Percentiles rank a stretch among this genome's conserved stretches.
phyloP scores from a whole-genome alignment of 805 yeast genomes.

The Blastobotrys muscicola region DNA sequence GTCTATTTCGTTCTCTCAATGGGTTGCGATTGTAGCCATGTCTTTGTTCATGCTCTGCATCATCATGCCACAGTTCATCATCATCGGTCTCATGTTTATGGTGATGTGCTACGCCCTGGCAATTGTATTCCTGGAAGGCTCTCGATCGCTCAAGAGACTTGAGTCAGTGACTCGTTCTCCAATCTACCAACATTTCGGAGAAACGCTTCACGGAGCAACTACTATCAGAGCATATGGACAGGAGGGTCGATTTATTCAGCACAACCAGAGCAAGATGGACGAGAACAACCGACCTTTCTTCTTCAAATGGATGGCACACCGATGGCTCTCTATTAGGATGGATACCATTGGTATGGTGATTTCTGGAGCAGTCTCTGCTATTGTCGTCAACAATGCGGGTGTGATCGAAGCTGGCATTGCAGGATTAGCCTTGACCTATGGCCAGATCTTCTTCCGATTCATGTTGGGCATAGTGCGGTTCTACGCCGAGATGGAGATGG shows the following conservation, averaged over 20 bases:
- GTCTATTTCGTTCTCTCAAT: constrained; percentile 52
- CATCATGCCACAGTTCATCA: constrained; percentile 76
- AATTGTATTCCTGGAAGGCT: constrained; percentile 58
- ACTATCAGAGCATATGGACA: constrained; percentile 95
- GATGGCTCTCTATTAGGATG: constrained; percentile 84
- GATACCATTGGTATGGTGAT: constrained; percentile 77
- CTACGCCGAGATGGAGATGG: constrained; percentile 83
- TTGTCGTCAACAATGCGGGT: constrained; percentile 57
- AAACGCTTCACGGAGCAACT: constrained; percentile 81
- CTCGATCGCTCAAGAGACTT: constrained; percentile 83
- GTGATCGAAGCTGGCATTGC: constrained; percentile 84
- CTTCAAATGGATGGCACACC: constrained; percentile 86
- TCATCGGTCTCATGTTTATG: constrained; percentile 59
- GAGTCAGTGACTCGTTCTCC: constrained; percentile 89
- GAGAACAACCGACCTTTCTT: constrained; percentile 82
- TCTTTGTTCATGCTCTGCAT: constrained; percentile 60
- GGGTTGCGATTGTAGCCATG: constrained; percentile 54
- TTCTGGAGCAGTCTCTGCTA: constrained; percentile 67
- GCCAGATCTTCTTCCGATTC: constrained; percentile 78
- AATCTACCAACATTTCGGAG: constrained; percentile 91
- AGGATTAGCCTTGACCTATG: constrained; percentile 86
- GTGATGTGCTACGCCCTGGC: constrained; percentile 59
- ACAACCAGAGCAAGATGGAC: constrained; percentile 72
- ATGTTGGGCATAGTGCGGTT: constrained; percentile 83
- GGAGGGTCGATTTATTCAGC: constrained; percentile 70